phyloP scores from a whole-genome alignment of 2,329 filamentous ascomycete species.

The Cyphellophora europaea region DNA sequence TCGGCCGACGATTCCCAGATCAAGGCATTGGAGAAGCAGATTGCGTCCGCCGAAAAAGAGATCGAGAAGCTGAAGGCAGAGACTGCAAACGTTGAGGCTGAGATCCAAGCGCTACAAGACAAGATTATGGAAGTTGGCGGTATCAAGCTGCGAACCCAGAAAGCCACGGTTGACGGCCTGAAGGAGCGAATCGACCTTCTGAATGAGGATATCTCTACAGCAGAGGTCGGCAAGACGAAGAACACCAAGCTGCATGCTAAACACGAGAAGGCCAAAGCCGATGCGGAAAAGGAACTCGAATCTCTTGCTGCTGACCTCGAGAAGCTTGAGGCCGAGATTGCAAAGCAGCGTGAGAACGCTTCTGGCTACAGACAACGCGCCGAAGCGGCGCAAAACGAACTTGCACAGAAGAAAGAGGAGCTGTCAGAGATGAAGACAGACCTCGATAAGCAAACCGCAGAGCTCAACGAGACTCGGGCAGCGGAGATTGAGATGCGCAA shows the following conservation, averaged over 20 bases:
- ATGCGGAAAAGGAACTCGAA: slow-evolving; percentile 71
- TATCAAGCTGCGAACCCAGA: slow-evolving; percentile 81
- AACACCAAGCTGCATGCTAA: slow-evolving; percentile 87
- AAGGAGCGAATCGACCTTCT: slow-evolving; percentile 78
- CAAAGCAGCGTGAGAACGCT: slow-evolving; percentile 65
- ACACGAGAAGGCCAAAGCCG: slow-evolving; percentile 71
- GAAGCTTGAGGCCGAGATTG: slow-evolving; percentile 67
- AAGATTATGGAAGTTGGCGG: slow-evolving; percentile 98
- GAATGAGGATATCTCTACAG: slow-evolving; percentile 71
- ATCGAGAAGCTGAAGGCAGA: slow-evolving; percentile 71
- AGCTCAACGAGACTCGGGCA: slow-evolving; percentile 81
- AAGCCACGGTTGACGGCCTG: slow-evolving; percentile 78
- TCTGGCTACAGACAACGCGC: slow-evolving; percentile 63
- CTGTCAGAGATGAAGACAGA: slow-evolving; percentile 71
- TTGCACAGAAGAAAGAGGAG: slow-evolving; percentile 71
- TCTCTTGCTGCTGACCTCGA: slow-evolving; percentile 64
- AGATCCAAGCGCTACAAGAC: slow-evolving; percentile 86
- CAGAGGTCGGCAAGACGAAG: slow-evolving; percentile 82
- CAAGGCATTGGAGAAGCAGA: slow-evolving; percentile 64
- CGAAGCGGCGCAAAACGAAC: slow-evolving; percentile 68
- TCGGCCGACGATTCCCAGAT: slow-evolving; percentile 70
- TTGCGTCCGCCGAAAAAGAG: slow-evolving; percentile 65
- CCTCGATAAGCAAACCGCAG: slow-evolving; percentile 73
- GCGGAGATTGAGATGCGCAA: slow-evolving; percentile 97
- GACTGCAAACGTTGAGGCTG: slow-evolving; percentile 80